Percentiles rank a stretch among this genome's conserved stretches.
phyloP scores from a whole-genome alignment of 208 protist species.

The Novymonas esmeraldas region DNA sequence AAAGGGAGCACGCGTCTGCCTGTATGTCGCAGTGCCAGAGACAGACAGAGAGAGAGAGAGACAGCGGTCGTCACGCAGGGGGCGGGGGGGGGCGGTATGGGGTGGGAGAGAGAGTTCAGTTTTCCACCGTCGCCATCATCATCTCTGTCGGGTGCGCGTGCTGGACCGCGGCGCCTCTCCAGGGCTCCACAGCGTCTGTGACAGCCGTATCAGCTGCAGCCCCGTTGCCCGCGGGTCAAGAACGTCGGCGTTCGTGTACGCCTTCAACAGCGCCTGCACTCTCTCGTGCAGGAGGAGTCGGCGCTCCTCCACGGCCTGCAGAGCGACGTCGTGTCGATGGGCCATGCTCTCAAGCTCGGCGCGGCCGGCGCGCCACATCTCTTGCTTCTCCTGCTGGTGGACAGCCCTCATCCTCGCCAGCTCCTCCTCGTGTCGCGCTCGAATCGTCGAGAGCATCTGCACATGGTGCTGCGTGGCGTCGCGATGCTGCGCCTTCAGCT shows the following conservation, averaged over 20 bases:
- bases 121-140: not conserved
- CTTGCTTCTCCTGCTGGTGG: conserved; percentile 18
- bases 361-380: conserved; percentile 21
- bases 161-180: not conserved
- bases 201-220: conserved; percentile 21
- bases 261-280: conserved; percentile 7
- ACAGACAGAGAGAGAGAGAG: not conserved
- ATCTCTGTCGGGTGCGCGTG: not conserved
- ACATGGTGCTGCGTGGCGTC: conserved; percentile 22
- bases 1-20: not conserved
- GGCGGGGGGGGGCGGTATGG: not conserved
- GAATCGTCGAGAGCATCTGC: conserved; percentile 25
- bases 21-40: not conserved
- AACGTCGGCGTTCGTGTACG: conserved; percentile 17
- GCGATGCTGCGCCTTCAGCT: conserved; percentile 28
- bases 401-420: conserved; percentile 12
- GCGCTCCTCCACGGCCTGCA: conserved; percentile 23
- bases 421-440: conserved; percentile 2
- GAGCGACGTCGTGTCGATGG: conserved; percentile 28
- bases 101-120: not conserved
- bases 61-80: not conserved
- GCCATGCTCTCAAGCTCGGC: conserved; percentile 34
- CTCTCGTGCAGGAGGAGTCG: conserved; percentile 12
- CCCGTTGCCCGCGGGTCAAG: conserved; percentile 24
- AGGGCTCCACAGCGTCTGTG: conserved; percentile 17